Conservation (phyloP, 108 stramenopile genomes). For the Epithemia pelagica region DNA sequence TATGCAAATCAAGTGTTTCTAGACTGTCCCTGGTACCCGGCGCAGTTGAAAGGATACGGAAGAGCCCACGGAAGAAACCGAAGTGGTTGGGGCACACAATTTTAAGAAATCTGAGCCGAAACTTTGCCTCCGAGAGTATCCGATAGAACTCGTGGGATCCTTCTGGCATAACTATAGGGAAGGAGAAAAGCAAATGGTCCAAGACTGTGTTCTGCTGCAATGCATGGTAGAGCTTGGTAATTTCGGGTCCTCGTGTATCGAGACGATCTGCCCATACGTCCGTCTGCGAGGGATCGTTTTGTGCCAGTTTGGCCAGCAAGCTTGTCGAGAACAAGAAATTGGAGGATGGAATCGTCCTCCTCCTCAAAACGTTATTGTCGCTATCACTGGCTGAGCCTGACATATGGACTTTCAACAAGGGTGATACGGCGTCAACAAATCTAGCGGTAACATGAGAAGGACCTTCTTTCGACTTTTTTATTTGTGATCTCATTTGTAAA, state of each 20-base stretch:
- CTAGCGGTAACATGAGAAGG: too few relatives aligned
- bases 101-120: background rate
- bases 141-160: background rate
- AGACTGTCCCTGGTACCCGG: background rate
- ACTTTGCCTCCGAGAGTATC: background rate
- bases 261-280: background rate
- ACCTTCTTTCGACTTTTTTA: too few relatives aligned
- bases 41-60: background rate
- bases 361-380: too few relatives aligned
- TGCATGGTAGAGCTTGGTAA: background rate
- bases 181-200: background rate
- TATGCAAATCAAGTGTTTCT: background rate
- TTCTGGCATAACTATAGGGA: background rate
- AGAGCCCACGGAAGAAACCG: background rate
- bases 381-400: too few relatives aligned
- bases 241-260: background rate
- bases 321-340: too few relatives aligned
- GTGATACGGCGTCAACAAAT: too few relatives aligned
- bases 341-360: too few relatives aligned
- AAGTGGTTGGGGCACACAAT: background rate
- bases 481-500: too few relatives aligned
- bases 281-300: background rate
- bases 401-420: too few relatives aligned
- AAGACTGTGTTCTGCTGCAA: background rate
- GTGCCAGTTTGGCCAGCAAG: background rate